Base-by-base conservation (phyloP, 1,284 basidiomycete genomes). In the Gomphus sp. region DNA sequence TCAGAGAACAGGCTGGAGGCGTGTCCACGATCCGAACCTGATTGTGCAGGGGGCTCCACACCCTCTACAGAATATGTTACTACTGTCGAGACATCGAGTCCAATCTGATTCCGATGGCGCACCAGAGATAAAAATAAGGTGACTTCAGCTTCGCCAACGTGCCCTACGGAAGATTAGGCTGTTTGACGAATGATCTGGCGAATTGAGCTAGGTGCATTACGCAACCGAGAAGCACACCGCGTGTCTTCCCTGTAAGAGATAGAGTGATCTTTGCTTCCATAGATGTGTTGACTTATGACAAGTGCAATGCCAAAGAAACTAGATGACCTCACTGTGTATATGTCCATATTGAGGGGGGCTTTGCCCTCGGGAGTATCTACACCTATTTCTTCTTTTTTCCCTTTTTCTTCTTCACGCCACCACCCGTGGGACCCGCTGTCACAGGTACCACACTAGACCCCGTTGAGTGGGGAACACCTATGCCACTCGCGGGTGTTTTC, bases 381-480 rank as follows among this genome's bases (percentile, higher is more conserved):
- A 25, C 28, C 51, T 56, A 55, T 54, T 60, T 60, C 58, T 60
- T 60, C 45, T 56, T 56, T 43, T 60, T 60, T 28, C 47, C 47
- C 49, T 60, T 60, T 51, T 60, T 60, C 48, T 60, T 60, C 22
- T 55, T 56, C 36, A 55, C 53, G 33, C 58, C 54, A 28, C 39
- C 58, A 18, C 48, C 37, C 4, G 48, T 54, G 16, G 58, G 51
- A 28, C 58, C 52, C 7, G 18, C 31, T 3, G 34, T 25, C 16
- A 25, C 34, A 44, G 36, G 41, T 44, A 33, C 39, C 8, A 44
- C 49, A 51, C 25, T 55, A 37, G 58, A 55, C 14, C 37, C 36
- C 5, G 44, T 8, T n/a, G n/a, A 6, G 22, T 25, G 22, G 33
- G 25, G 25, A 0, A 4, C 44, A 34, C 18, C 54, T 36, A 53